These are phyloP conservation scores for Schwanniomyces pseudopolymorphus DNA, from an alignment of 805 yeast genomes.

Conservation along the genomic window DNA sequence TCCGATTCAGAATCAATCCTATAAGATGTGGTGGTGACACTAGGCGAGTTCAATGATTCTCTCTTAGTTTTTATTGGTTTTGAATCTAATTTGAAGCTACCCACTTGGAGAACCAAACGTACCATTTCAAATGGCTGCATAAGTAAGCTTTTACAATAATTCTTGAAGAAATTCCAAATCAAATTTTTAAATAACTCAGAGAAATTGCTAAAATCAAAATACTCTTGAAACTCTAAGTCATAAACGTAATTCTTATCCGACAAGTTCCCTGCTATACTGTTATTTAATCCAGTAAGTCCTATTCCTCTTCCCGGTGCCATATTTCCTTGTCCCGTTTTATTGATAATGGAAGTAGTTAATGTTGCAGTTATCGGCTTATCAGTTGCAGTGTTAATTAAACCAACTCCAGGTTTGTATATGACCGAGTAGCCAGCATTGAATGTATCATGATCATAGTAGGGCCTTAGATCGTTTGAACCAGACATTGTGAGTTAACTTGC, in stretches of 20 bases:
- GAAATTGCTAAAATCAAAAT: conserved; percentile 59
- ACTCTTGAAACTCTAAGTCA: conserved; percentile 66
- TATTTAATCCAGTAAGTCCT: conserved; percentile 11
- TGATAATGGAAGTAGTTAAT: conserved; percentile 19
- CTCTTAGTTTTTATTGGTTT: conserved; percentile 13
- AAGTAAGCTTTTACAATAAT: conserved; percentile 65
- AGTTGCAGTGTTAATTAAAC: conserved; percentile 51
- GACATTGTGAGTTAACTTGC: conserved; percentile 3
- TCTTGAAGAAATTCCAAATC: conserved; percentile 59
- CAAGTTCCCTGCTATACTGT: conserved; percentile 11
- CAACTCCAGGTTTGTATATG: conserved; percentile 59
- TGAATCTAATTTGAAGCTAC: conserved; percentile 46
- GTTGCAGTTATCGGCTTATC: conserved; percentile 34
- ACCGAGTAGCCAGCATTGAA: conserved; percentile 66
- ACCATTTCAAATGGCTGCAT: conserved; percentile 90
- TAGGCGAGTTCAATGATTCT: conserved; percentile 13
- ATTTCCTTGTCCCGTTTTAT: conserved; percentile 10
- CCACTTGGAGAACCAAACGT: conserved; percentile 76
- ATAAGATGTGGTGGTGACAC: conserved; percentile 3
- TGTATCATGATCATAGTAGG: conserved; percentile 67
- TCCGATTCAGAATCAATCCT: conserved; percentile 15
- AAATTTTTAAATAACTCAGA: conserved; percentile 57
- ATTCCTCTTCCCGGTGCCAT: conserved; percentile 16
- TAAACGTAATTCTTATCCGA: conserved; percentile 44
- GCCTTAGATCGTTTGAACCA: conserved; percentile 43